A percentile compares a stretch with the other conserved stretches of the same genome.
These are phyloP conservation scores for Bisporella sp. DNA, from an alignment of 2,329 filamentous ascomycete species.

Conservation along the genomic window DNA sequence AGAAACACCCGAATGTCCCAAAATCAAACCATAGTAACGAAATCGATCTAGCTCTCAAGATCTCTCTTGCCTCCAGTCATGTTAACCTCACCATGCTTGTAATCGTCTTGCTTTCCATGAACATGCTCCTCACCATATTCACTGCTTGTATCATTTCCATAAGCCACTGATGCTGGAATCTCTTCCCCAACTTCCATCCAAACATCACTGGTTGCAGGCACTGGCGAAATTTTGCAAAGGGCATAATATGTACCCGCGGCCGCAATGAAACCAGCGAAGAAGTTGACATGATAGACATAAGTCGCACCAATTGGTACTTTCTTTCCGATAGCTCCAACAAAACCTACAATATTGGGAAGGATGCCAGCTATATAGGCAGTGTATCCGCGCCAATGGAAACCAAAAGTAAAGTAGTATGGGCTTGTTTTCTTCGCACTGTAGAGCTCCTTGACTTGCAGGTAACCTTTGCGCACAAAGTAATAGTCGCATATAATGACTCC, in stretches of 20 bases:
- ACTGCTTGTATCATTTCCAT: conserved; percentile 13
- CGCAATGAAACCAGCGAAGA: conserved; percentile 77
- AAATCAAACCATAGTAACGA: neutral
- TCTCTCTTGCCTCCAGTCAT: conserved; percentile 8
- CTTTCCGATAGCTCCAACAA: conserved; percentile 71
- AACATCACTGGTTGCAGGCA: conserved; percentile 64
- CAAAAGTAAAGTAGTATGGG: conserved; percentile 68
- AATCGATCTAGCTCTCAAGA: conserved; percentile 3
- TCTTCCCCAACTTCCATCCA: conserved; percentile 74
- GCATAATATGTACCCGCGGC: conserved; percentile 59
- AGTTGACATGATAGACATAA: conserved; percentile 88
- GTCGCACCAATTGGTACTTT: conserved; percentile 68
- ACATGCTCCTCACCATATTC: conserved; percentile 14
- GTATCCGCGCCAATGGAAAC: conserved; percentile 80
- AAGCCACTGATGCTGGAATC: conserved; percentile 29
- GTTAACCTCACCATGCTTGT: conserved; percentile 6
- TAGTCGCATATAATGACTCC: conserved; percentile 90
- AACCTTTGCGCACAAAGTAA: conserved; percentile 77
- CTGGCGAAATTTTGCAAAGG: conserved; percentile 61
- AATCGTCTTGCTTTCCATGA: conserved; percentile 3
- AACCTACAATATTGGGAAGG: conserved; percentile 85
- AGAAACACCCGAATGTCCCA: too few species aligned
- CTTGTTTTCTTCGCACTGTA: conserved; percentile 63
- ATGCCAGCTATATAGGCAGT: conserved; percentile 77
- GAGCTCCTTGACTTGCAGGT: conserved; percentile 69